Evolutionary conservation across 805 yeast species (phyloP), one percentile per base, ranked within the genome.

Genomic region (Suhomyces emberorum): DNA sequence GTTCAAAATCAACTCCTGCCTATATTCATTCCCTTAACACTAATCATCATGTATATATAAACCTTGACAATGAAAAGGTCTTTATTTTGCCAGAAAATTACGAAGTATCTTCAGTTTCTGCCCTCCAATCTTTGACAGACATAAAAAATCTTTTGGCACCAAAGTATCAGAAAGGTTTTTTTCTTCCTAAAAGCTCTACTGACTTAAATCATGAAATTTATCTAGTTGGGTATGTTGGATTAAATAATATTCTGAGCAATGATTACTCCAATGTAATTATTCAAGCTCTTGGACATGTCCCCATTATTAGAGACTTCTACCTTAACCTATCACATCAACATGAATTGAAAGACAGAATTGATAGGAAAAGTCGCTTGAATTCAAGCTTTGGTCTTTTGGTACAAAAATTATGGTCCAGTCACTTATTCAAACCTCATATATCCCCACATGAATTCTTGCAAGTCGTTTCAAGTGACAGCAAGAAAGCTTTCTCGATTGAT

Each of bases 391-490:
- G 78, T 0, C 42, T 66, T 4, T 51, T 82, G 15, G 47, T 74
- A 0, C 68, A 81, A 40, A 82, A 79, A 45, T 32, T 83, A 7
- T 86, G 91, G 89, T 82, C 81, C 4, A 60, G 71, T 0, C 59
- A 61, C 27, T 63, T 84, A 15, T 79, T 78, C 54, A 76, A 72
- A 45, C 55, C 70, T 3, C 87, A 83, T 48, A 65, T 83, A 2
- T 79, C 91, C 0, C 81, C 87, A 1, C 83, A 77, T 50, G 87
- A 81, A 34, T 57, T 86, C 6, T 52, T 81, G 30, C 78, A 78
- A 39, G 63, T 60, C 41, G 56, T 81, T 4, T 56, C 72, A 2
- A 47, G 59, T 1, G 37, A 52, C n/a, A 67, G 82, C 1, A 65
- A 70, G 30, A 70, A 67, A 35, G 51, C 56, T 28, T 75, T 73